A percentile compares a stretch with the other conserved stretches of the same genome.
Evolutionary conservation across 352 stramenopile species (phyloP).

Genomic region (Phytophthora melonis): DNA sequence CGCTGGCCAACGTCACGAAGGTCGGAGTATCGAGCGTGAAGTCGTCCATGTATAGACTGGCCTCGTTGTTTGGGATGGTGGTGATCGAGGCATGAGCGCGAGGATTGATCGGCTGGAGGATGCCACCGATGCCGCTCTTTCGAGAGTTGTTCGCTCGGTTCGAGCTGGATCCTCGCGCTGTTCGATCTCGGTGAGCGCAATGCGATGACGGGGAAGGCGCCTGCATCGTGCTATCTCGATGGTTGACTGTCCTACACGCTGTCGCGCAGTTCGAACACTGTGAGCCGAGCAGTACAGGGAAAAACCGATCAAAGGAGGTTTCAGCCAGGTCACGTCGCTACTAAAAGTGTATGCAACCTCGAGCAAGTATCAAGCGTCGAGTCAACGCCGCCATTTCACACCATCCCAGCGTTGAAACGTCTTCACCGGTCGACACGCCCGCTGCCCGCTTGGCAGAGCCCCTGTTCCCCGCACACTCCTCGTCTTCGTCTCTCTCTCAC

Average conservation of each 20-base stretch:
- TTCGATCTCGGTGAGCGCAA: constrained; percentile 19
- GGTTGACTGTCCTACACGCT: constrained; percentile 9
- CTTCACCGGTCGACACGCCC: constrained; percentile 13
- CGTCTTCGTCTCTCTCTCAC: not conserved
- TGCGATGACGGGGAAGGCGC: constrained; percentile 12
- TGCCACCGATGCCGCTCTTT: constrained; percentile 12
- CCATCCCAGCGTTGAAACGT: constrained; percentile 24
- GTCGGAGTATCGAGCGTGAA: constrained; percentile 31
- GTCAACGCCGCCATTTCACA: constrained; percentile 10
- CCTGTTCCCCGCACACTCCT: not conserved
- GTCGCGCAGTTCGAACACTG: constrained; percentile 22
- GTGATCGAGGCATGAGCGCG: constrained; percentile 21
- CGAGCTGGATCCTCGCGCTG: constrained; percentile 10
- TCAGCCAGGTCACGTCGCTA: constrained; percentile 12
- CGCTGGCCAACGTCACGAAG: constrained; percentile 33
- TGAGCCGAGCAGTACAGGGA: constrained; percentile 17
- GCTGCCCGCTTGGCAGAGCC: not conserved
- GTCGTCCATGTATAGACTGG: constrained; percentile 39
- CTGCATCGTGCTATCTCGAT: constrained; percentile 14
- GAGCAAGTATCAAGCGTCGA: constrained; percentile 16
- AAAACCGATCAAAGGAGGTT: constrained; percentile 29
- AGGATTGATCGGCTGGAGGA: constrained; percentile 28
- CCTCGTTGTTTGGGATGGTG: constrained; percentile 36
- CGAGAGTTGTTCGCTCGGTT: not conserved
- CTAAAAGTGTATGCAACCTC: constrained; percentile 21